A percentile compares a stretch with the other conserved stretches of the same genome.
These are phyloP conservation scores for Penicillium bialowiezense DNA, from an alignment of 495 filamentous ascomycete genomes.

Conservation along the genomic window DNA sequence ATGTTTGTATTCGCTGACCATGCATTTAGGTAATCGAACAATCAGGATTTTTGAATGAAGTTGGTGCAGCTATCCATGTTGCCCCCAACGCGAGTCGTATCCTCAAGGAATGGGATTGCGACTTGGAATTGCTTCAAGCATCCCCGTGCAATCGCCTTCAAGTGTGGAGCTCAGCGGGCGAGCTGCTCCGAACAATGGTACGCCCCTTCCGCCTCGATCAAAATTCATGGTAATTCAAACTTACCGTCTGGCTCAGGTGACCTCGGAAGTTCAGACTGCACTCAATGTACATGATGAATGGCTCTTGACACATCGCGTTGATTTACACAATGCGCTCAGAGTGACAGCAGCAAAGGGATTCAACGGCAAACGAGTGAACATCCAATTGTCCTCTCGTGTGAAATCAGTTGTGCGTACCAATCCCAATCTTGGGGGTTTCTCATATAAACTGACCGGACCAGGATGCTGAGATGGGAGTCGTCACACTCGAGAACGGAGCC, in stretches of 20 bases:
- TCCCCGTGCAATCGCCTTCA: slow-evolving; percentile 11
- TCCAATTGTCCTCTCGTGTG: slow-evolving; percentile 30
- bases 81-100: slow-evolving; percentile 49
- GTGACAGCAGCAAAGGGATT: slow-evolving; percentile 25
- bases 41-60: slow-evolving; percentile 47
- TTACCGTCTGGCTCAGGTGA: too few species aligned
- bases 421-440: too few species aligned
- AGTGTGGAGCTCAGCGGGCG: too few species aligned
- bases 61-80: slow-evolving; percentile 53
- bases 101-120: slow-evolving; percentile 44
- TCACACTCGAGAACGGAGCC: slow-evolving; percentile 29
- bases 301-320: slow-evolving; percentile 47
- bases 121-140: slow-evolving; percentile 30
- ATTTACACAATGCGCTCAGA: slow-evolving; percentile 46
- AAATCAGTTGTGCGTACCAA: slow-evolving; percentile 15
- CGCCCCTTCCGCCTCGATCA: slow-evolving; percentile 1
- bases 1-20: too few species aligned
- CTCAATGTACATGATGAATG: slow-evolving; percentile 23
- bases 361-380: slow-evolving; percentile 29
- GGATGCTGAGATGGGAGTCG: slow-evolving; percentile 37
- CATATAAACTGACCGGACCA: too few species aligned
- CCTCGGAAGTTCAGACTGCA: slow-evolving; percentile 11
- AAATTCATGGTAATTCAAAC: too few species aligned
- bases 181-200: neutral
- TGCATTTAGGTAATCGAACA: slow-evolving; percentile 43